Base-by-base conservation (phyloP, 148 eudicot genomes). In the Fagopyrum esculentum region DNA sequence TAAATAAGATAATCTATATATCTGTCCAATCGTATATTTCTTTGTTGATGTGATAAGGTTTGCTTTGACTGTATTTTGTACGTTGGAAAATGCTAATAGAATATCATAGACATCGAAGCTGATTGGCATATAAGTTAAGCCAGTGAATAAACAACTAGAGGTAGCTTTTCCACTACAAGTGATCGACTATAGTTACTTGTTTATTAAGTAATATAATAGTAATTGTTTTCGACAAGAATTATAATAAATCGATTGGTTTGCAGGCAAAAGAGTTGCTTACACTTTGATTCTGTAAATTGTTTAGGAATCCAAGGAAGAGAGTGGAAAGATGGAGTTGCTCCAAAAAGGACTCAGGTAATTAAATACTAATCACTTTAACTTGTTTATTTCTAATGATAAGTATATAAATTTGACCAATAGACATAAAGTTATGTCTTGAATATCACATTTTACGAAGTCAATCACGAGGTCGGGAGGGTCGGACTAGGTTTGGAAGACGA, bases 231-330 rank as follows among this genome's bases (percentile, higher is more conserved):
- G 40, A 35, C 40, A 35, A 35, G 40, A 35, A 35, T 35, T 35
- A 35, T 35, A 35, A 35, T 35, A 35, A 35, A 66, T 13, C 15
- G 46, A 66, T 66, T 66, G 71, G 71, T 66, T 66, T 66, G 19
- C 71, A 66, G 43, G 71, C 43, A 46, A 66, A 40, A 66, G 71
- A 66, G 70, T 7, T 15, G 19, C 70, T 2, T 52, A n/a, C 78
- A 69, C 52, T 30, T 40, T 56, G n/a, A 6, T 49, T 29, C 15
- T 49, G 6, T 5, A 13, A 35, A 12, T 11, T 12, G 29, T 35
- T n/a, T 52, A 93, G 98, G 92, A 87, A n/a, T 85, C 87, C 4
- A 87, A 84, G 78, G 89, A 86, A 61, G 96, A 87, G 84, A 83
- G 83, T 54, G 78, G 81, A 69, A 77, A 77, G 84, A 84, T 90